These are phyloP conservation scores for Lodderomyces oxycetoniae DNA, from an alignment of 1,139 yeast genomes.

Conservation along the genomic window DNA sequence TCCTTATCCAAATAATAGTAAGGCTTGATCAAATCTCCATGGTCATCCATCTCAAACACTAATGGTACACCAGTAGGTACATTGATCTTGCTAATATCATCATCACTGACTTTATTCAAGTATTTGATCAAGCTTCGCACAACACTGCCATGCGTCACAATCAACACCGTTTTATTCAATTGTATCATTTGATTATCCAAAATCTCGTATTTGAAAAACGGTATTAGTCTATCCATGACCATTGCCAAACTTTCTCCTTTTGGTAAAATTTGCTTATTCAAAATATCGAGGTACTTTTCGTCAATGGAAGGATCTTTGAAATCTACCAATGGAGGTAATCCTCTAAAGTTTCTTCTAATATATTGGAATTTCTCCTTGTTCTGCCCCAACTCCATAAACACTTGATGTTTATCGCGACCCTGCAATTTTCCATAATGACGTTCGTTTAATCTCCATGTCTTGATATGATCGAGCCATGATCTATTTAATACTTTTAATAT, in stretches of 20 bases:
- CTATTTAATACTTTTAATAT: slow-evolving; percentile 46
- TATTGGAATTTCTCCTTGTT: slow-evolving; percentile 50
- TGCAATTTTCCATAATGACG: slow-evolving; percentile 77
- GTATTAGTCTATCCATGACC: slow-evolving; percentile 59
- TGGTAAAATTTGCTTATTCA: slow-evolving; percentile 39
- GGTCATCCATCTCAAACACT: slow-evolving; percentile 48
- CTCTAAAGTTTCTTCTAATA: slow-evolving; percentile 63
- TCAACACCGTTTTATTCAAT: slow-evolving; percentile 45
- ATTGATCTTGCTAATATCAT: slow-evolving; percentile 60
- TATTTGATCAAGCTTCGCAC: slow-evolving; percentile 65
- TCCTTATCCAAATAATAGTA: slow-evolving; percentile 68
- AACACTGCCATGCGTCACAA: slow-evolving; percentile 75
- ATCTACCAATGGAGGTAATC: slow-evolving; percentile 56
- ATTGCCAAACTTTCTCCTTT: slow-evolving; percentile 64
- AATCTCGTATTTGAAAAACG: slow-evolving; percentile 47
- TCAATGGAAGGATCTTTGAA: slow-evolving; percentile 35
- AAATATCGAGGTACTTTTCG: slow-evolving; percentile 37
- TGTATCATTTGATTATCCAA: slow-evolving; percentile 27
- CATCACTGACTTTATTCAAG: slow-evolving; percentile 52
- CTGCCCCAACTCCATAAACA: slow-evolving; percentile 52
- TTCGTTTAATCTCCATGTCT: slow-evolving; percentile 72
- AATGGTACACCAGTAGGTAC: slow-evolving; percentile 79
- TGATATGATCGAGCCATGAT: slow-evolving; percentile 45
- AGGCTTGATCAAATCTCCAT: slow-evolving; percentile 38
- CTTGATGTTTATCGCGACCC: slow-evolving; percentile 55